Conservation (phyloP, 1,284 basidiomycete species). For the Waitea zeae region DNA sequence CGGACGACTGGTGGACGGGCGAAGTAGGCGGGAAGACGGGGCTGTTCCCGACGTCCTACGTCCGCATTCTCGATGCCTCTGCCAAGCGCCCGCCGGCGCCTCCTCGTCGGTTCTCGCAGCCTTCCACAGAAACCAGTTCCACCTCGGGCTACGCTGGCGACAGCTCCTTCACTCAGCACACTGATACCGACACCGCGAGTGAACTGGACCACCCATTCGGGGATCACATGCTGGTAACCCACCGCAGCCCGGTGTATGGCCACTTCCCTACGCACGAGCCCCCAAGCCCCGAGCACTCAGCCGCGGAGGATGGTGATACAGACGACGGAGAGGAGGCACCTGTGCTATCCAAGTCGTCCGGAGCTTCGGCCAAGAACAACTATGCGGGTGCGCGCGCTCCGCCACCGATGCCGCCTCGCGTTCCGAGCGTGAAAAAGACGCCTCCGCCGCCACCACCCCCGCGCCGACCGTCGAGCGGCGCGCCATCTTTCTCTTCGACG, state of each 20-base stretch:
- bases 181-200: slow-evolving; percentile 12
- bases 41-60: slow-evolving; percentile 62
- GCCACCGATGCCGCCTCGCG: slow-evolving; percentile 25
- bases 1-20: slow-evolving; percentile 79
- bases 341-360: too few relatives aligned
- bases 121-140: slow-evolving; percentile 7
- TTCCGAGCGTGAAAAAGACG: too few relatives aligned
- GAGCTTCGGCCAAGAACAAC: too few relatives aligned
- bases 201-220: slow-evolving; percentile 21
- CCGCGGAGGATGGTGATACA: too few relatives aligned
- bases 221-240: slow-evolving; percentile 12
- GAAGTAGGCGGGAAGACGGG: slow-evolving; percentile 50
- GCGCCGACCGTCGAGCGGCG: too few relatives aligned
- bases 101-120: slow-evolving; percentile 12
- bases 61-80: slow-evolving; percentile 26
- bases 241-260: too few relatives aligned
- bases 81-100: slow-evolving; percentile 9
- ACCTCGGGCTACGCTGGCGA: slow-evolving; percentile 6
- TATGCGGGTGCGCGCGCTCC: too few relatives aligned
- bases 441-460: too few relatives aligned
- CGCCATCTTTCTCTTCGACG: too few relatives aligned
- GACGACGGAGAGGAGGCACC: too few relatives aligned
- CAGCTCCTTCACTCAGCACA: slow-evolving; percentile 2
- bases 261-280: too few relatives aligned
- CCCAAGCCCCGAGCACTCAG: too few relatives aligned